Percentiles rank a stretch among this genome's conserved stretches.
Conservation (phyloP, 352 stramenopile genomes). For the Halophytophthora batemanensis region DNA sequence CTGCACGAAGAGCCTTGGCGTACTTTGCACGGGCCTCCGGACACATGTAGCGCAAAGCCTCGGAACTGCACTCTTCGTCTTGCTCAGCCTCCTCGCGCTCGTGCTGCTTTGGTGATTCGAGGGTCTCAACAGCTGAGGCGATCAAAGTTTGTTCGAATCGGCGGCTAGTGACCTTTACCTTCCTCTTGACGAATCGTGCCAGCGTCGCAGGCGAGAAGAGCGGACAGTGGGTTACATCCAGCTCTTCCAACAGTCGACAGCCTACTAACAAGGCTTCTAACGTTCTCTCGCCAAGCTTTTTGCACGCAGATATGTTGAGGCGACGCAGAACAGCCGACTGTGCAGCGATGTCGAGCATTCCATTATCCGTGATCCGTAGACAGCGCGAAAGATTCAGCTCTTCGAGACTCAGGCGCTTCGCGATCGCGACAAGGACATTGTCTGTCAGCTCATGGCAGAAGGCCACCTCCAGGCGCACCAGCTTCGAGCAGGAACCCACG, state of each 20-base stretch:
- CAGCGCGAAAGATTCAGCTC: conserved; percentile 64
- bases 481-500: conserved; percentile 53
- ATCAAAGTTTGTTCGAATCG: conserved; percentile 37
- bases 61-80: conserved; percentile 16
- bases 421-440: conserved; percentile 55
- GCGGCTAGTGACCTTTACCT: conserved; percentile 47
- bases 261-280: conserved; percentile 49
- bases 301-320: conserved; percentile 78
- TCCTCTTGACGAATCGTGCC: conserved; percentile 49
- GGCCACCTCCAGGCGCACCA: conserved; percentile 67
- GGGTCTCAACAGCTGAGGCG: conserved; percentile 8
- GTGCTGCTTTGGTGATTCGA: conserved; percentile 10
- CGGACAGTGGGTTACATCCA: conserved; percentile 82
- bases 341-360: conserved; percentile 70
- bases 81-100: conserved; percentile 20
- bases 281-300: conserved; percentile 66
- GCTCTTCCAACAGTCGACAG: conserved; percentile 55
- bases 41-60: conserved; percentile 23
- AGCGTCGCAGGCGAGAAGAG: conserved; percentile 53
- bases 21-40: conserved; percentile 26
- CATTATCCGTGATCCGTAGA: conserved; percentile 80
- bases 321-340: conserved; percentile 68
- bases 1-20: conserved; percentile 13
- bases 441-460: conserved; percentile 88
- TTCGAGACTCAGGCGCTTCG: conserved; percentile 80